These are phyloP conservation scores for Candida tibetensis DNA, from an alignment of 805 yeast genomes.

Conservation along the genomic window DNA sequence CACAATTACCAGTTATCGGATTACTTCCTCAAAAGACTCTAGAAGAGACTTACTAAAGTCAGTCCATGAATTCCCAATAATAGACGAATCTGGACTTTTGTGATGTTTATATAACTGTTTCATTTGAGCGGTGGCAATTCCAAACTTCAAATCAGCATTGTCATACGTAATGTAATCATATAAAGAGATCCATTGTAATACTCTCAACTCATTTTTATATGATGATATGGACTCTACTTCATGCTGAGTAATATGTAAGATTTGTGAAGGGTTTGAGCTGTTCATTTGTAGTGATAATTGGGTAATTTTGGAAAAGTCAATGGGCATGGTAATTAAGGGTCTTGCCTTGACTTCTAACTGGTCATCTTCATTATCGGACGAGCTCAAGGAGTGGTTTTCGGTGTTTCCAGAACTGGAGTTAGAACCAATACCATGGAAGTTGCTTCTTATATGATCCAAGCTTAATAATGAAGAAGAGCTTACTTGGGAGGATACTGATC, in stretches of 20 bases:
- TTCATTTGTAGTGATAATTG: neutral
- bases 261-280: constrained; percentile 2
- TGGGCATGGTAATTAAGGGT: neutral
- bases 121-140: constrained; percentile 3
- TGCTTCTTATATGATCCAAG: constrained; percentile 9
- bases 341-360: constrained; percentile 1
- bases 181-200: constrained; percentile 31
- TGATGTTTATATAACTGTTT: constrained; percentile 9
- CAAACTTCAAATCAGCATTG: neutral
- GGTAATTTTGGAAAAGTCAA: neutral
- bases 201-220: constrained; percentile 32
- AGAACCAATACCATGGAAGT: constrained; percentile 1
- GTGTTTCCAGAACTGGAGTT: neutral
- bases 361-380: constrained; percentile 23
- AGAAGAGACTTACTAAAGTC: neutral
- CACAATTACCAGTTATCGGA: neutral
- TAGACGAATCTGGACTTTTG: neutral
- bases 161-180: constrained; percentile 31
- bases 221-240: constrained; percentile 2
- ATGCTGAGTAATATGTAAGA: constrained; percentile 2
- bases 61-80: neutral
- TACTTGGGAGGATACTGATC: constrained; percentile 12
- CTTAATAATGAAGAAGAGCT: constrained; percentile 13
- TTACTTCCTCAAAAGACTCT: neutral
- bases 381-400: constrained; percentile 10